Percentiles rank a stretch among this genome's conserved stretches.
phyloP scores from a whole-genome alignment of 208 protist species.

The Entamoeba histolytica region DNA sequence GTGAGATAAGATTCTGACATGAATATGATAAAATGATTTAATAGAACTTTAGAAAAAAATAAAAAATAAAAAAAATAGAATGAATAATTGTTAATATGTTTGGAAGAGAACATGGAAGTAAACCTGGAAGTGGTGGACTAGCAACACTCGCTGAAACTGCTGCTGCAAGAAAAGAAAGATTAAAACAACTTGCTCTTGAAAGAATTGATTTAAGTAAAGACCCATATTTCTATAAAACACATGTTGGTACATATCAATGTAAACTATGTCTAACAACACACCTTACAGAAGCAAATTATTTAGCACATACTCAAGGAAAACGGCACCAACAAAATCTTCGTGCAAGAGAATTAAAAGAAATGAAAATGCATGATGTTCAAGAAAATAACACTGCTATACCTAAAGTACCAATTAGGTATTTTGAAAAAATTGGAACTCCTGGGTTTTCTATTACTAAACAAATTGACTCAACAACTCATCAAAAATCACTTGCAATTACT shows the following conservation, averaged over 20 bases:
- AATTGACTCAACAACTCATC: background rate
- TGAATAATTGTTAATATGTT: background rate
- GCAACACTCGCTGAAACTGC: background rate
- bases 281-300: conserved; percentile 65
- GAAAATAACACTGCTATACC: background rate
- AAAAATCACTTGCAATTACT: conserved; percentile 40
- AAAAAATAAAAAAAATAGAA: too few relatives aligned
- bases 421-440: conserved; percentile 55
- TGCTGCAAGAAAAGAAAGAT: background rate
- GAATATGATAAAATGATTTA: too few relatives aligned
- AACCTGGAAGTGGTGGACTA: background rate
- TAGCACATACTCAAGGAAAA: conserved; percentile 74
- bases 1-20: too few relatives aligned
- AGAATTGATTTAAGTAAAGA: conserved; percentile 19
- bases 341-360: conserved; percentile 22
- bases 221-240: conserved; percentile 42
- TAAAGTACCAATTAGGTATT: conserved; percentile 16
- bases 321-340: conserved; percentile 60
- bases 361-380: background rate
- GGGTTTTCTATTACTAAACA: conserved; percentile 46
- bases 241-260: conserved; percentile 47
- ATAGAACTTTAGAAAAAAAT: too few relatives aligned
- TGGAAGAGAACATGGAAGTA: background rate
- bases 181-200: background rate
- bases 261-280: conserved; percentile 72